Percentiles rank a stretch among this genome's conserved stretches.
Evolutionary conservation across 2,329 filamentous ascomycete genomes (phyloP).

Genomic region (Volutella citrinella): DNA sequence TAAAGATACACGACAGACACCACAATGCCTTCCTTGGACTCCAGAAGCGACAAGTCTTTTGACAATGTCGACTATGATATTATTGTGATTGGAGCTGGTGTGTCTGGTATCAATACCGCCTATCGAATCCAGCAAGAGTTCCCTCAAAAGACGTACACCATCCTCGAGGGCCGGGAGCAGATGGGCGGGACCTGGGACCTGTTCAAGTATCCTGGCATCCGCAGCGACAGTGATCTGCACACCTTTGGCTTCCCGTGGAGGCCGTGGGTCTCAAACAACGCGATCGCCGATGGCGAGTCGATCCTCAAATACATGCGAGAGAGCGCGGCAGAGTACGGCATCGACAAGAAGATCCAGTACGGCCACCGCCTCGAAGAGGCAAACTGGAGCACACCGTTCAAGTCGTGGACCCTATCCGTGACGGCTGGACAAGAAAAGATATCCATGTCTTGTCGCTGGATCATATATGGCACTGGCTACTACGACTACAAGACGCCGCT

Average conservation of each 20-base stretch:
- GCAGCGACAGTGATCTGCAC: conserved; percentile 58
- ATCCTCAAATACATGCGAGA: no score
- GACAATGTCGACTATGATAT: no score
- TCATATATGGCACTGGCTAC: conserved; percentile 57
- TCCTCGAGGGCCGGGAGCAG: conserved; percentile 63
- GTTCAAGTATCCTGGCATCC: conserved; percentile 71
- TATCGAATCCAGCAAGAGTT: conserved; percentile 58
- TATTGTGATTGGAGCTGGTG: conserved; percentile 71
- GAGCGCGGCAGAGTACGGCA: no score
- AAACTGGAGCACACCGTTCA: no score
- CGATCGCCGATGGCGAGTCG: conserved; percentile 50
- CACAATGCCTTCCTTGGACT: no score
- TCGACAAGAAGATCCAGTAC: no score
- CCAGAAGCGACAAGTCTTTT: no score
- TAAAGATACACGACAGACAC: no score
- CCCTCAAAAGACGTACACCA: conserved; percentile 50
- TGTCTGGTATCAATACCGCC: conserved; percentile 72
- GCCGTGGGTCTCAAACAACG: conserved; percentile 56
- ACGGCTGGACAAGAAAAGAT: no score
- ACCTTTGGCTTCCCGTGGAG: conserved; percentile 66
- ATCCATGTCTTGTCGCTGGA: no score
- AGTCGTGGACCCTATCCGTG: no score
- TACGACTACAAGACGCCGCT: conserved; percentile 63
- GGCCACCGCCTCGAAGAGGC: no score
- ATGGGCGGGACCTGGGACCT: conserved; percentile 77